These are phyloP conservation scores for Pelargonium myrrhifolium DNA, from an alignment of 441 rosid species.

Conservation along the genomic window DNA sequence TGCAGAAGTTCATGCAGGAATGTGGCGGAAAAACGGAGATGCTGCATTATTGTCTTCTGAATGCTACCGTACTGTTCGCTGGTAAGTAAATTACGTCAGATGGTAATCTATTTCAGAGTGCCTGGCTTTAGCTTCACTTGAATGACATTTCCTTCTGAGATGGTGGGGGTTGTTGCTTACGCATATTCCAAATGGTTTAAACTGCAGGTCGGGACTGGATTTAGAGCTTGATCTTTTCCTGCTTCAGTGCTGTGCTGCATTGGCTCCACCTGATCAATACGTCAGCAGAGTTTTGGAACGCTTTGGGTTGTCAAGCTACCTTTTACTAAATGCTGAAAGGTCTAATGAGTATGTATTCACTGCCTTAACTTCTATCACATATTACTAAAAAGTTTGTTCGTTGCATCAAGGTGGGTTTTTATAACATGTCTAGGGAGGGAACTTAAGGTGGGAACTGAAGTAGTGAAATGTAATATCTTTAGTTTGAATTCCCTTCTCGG, in stretches of 20 bases:
- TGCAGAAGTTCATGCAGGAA: conserved; percentile 88
- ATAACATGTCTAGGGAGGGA: background rate
- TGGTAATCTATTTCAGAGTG: conserved; percentile 1
- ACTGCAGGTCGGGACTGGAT: conserved; percentile 88
- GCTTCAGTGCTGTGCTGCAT: conserved; percentile 94
- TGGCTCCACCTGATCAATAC: conserved; percentile 86
- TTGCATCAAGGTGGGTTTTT: background rate
- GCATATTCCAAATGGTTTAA: conserved; percentile 21
- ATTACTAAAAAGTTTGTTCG: background rate
- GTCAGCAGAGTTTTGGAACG: conserved; percentile 65
- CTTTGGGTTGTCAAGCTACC: conserved; percentile 71
- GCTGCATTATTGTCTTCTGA: conserved; percentile 63
- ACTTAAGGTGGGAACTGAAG: background rate
- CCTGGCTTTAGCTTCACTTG: conserved; percentile 2
- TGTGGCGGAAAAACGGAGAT: conserved; percentile 98
- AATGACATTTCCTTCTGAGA: background rate
- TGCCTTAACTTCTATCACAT: conserved; percentile 7
- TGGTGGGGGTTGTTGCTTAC: conserved; percentile 11
- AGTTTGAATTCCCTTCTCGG: too few relatives aligned
- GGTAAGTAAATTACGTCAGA: conserved; percentile 42
- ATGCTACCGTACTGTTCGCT: conserved; percentile 75
- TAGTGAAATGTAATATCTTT: background rate
- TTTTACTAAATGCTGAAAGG: conserved; percentile 42
- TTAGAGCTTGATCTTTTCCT: conserved; percentile 95
- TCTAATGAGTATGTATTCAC: conserved; percentile 58